Evolutionary conservation across 2,329 filamentous ascomycete species (phyloP).

Genomic region (Pezicula rhizophila): DNA sequence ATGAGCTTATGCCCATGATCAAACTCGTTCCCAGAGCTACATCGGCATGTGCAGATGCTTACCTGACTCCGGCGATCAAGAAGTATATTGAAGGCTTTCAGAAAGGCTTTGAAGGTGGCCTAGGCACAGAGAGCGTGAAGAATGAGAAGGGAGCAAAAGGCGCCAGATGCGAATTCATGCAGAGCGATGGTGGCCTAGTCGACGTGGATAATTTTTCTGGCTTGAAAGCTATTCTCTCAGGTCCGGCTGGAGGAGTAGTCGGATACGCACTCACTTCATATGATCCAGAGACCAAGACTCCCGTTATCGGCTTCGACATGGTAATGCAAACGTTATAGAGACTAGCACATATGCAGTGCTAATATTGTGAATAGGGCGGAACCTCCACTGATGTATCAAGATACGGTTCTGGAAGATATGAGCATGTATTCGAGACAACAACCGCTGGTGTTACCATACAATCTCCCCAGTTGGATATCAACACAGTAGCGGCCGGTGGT

Average conservation of each 20-base stretch:
- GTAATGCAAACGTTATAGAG: slow-evolving; percentile 7
- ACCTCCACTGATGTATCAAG: slow-evolving; percentile 88
- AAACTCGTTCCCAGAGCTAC: slow-evolving; percentile 65
- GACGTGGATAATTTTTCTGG: slow-evolving; percentile 80
- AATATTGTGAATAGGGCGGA: slow-evolving; percentile 45
- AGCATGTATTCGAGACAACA: slow-evolving; percentile 91
- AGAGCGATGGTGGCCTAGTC: slow-evolving; percentile 58
- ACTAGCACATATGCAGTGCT: too few relatives aligned
- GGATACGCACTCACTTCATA: slow-evolving; percentile 90
- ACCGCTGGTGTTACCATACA: slow-evolving; percentile 93
- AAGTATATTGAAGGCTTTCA: slow-evolving; percentile 73
- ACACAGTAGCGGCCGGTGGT: slow-evolving; percentile 88
- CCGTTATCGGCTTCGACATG: slow-evolving; percentile 95
- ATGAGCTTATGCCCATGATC: slow-evolving; percentile 77
- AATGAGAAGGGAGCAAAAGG: slow-evolving; percentile 57
- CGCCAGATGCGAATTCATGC: slow-evolving; percentile 91
- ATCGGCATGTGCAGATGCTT: slow-evolving; percentile 69
- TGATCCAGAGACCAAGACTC: slow-evolving; percentile 72
- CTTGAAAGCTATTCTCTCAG: slow-evolving; percentile 76
- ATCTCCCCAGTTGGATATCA: slow-evolving; percentile 87
- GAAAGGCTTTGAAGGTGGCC: slow-evolving; percentile 71
- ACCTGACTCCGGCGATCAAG: slow-evolving; percentile 64
- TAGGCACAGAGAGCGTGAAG: slow-evolving; percentile 71
- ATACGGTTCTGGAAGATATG: slow-evolving; percentile 78
- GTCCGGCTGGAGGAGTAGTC: slow-evolving; percentile 88